Base-by-base conservation (phyloP, 208 protist genomes). In the Willaertia magna region DNA sequence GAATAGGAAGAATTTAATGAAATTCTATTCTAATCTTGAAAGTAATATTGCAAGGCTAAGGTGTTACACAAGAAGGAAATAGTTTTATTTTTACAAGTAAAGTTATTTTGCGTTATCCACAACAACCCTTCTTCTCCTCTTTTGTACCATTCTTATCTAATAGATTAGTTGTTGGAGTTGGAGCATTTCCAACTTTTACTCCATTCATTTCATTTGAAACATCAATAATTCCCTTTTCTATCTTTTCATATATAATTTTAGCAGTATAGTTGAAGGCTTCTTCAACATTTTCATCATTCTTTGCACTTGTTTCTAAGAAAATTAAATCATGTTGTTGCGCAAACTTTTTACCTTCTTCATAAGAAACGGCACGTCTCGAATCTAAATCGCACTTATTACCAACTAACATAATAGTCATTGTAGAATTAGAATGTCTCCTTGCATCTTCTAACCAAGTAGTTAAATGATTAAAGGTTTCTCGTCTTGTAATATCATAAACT, bases 311-410 rank as follows among this genome's bases (percentile, higher is more conserved):
- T 88, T 99, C 98, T 85, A 99, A 94, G 88, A 99, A 99, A 4
- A 98, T 84, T 0, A 99, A 90, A 48, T 94, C 94, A 84, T 99
- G 92, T 84, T 97, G 92, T 9, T 90, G 89, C 9, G 98, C 98
- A 90, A 99, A 99, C 22, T 87, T 86, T 89, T 97, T 91, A 30
- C 97, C 98, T 87, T 99, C 98, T 87, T 99, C 97, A 0, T 87
- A 87, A 11, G 90, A 92, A 44, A 98, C 96, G 74, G 96, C 94
- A 11, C 97, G 92, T 90, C 92, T 94, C 48, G 83, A 89, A 43
- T 98, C 95, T 2, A 99, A 87, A 87, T 99, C 98, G 85, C 94
- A 95, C 89, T 99, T 99, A 93, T 99, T 99, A 55, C 98, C 98
- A 85, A 99, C 97, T 2, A 99, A 92, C 94, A 99, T 98, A 86